These are phyloP conservation scores for Dendrobium chrysotoxum DNA, from an alignment of 106 monocot genomes.

Conservation along the genomic window DNA sequence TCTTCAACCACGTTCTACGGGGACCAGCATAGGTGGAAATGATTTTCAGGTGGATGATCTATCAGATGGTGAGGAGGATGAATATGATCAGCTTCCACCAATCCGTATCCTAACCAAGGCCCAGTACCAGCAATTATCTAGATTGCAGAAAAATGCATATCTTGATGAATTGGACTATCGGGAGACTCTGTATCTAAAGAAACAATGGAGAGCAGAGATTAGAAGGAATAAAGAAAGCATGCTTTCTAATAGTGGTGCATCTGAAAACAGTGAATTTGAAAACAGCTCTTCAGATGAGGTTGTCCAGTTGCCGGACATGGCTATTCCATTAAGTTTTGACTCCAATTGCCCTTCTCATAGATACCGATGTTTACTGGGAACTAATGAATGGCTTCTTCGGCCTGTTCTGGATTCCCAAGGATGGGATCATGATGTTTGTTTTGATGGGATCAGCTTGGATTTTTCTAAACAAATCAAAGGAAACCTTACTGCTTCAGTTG, in stretches of 20 bases:
- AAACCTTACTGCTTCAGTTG: conserved; percentile 38
- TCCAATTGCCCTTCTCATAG: conserved; percentile 41
- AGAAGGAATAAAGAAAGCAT: conserved; percentile 31
- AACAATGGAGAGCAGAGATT: conserved; percentile 71
- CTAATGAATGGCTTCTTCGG: conserved; percentile 42
- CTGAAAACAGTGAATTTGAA: conserved; percentile 21
- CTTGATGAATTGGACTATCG: conserved; percentile 91
- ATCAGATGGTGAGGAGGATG: conserved; percentile 49
- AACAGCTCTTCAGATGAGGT: conserved; percentile 29
- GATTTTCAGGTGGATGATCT: conserved; percentile 27
- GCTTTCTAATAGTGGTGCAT: conserved; percentile 2
- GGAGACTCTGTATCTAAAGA: conserved; percentile 84
- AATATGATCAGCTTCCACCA: conserved; percentile 80
- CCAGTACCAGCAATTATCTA: conserved; percentile 61
- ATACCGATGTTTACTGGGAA: conserved; percentile 49
- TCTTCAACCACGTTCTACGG: conserved; percentile 38
- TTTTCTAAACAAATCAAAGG: conserved; percentile 27
- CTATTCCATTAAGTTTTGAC: conserved; percentile 69
- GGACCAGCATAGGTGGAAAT: conserved; percentile 10
- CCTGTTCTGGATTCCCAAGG: conserved; percentile 88
- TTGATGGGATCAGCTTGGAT: conserved; percentile 79
- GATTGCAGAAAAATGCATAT: conserved; percentile 69
- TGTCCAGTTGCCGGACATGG: conserved; percentile 47
- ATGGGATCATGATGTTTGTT: conserved; percentile 94
- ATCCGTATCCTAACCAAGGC: conserved; percentile 64